Percentiles rank a stretch among this genome's conserved stretches.
phyloP scores from a whole-genome alignment of 2,329 filamentous ascomycete genomes.

The Piedraia hortae region DNA sequence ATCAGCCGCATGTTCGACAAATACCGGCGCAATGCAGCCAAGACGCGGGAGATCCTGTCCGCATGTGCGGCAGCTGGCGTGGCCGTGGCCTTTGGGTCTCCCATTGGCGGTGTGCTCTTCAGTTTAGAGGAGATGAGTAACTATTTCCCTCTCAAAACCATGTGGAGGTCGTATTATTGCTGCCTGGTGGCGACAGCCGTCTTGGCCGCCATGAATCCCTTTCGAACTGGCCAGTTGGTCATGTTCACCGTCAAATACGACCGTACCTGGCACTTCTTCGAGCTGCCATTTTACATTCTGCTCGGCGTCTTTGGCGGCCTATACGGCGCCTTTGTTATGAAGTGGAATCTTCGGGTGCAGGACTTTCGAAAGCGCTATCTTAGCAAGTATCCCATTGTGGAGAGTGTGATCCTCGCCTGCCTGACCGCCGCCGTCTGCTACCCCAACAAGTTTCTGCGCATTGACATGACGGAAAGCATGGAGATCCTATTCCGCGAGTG shows the following conservation, averaged over 20 bases:
- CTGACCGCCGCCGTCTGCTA: conserved; percentile 83
- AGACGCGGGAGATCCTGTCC: conserved; percentile 82
- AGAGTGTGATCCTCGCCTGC: conserved; percentile 59
- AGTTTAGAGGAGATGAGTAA: conserved; percentile 95
- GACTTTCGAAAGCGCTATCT: conserved; percentile 88
- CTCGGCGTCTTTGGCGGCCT: conserved; percentile 81
- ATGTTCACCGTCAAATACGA: conserved; percentile 98
- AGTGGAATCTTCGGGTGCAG: conserved; percentile 80
- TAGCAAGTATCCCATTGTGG: conserved; percentile 53
- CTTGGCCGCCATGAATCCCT: conserved; percentile 86
- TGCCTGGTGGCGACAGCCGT: conserved; percentile 84
- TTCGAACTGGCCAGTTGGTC: conserved; percentile 85
- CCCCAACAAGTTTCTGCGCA: conserved; percentile 77
- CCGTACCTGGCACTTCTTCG: conserved; percentile 92
- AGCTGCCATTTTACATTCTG: conserved; percentile 72
- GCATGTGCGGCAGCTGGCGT: conserved; percentile 88
- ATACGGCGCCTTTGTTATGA: conserved; percentile 91
- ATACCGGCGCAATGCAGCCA: conserved; percentile 72
- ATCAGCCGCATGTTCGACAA: conserved; percentile 82
- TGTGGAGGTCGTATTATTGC: conserved; percentile 97
- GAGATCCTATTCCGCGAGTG: conserved; percentile 90
- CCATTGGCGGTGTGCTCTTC: conserved; percentile 57
- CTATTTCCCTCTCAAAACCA: conserved; percentile 84
- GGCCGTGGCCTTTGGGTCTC: conserved; percentile 86
- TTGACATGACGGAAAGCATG: conserved; percentile 99